phyloP scores from a whole-genome alignment of 768 basidiomycete species.

The Tephrocybe sp. region DNA sequence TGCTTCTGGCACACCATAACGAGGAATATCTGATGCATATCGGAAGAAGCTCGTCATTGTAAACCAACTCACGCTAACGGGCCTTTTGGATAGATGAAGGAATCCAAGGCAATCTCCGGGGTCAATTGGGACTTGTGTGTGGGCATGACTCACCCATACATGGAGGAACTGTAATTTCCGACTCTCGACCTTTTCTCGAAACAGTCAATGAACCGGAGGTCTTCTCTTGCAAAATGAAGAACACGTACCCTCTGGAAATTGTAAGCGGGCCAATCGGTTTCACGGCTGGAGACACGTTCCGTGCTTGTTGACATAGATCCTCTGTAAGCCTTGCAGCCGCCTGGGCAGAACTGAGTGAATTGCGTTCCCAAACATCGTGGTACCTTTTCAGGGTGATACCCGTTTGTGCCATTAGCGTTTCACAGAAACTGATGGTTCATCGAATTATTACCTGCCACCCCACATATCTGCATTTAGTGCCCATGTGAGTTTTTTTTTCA shows the following conservation, averaged over 20 bases:
- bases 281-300: constrained; percentile 31
- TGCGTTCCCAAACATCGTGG: constrained; percentile 41
- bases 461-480: constrained; percentile 33
- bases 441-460: constrained; percentile 30
- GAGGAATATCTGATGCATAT: no score
- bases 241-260: constrained; percentile 37
- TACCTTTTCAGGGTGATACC: constrained; percentile 25
- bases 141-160: no score
- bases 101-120: no score
- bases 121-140: no score
- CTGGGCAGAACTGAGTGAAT: constrained; percentile 35
- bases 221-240: neutral
- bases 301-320: constrained; percentile 37
- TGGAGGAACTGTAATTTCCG: no score
- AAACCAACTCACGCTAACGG: no score
- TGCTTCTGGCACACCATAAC: no score
- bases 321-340: constrained; percentile 32
- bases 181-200: no score
- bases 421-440: neutral
- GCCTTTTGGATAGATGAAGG: no score
- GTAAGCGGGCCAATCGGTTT: constrained; percentile 34
- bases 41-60: no score
- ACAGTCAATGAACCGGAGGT: no score
- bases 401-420: neutral
- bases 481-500: neutral